Evolutionary conservation across 805 yeast species (phyloP), one percentile per base, ranked within the genome.

Genomic region (Saturnispora sekii): DNA sequence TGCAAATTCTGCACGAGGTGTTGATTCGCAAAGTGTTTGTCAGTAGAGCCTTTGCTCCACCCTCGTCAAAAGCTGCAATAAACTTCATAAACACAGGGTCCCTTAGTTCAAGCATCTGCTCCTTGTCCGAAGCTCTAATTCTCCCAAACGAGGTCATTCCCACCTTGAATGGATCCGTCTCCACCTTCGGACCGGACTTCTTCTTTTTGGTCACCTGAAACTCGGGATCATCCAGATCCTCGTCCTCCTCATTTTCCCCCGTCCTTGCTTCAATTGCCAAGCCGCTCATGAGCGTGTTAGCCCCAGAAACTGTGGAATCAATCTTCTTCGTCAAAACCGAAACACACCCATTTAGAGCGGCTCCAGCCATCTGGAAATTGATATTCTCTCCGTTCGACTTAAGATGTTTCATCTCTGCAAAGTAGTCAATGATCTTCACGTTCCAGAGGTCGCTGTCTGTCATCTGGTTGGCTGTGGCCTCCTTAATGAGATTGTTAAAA

Each of bases 31-130:
- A 67, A 0, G 84, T 75, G 50, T 83, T 83, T 49, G 81, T 58
- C 36, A 83, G 61, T 41, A 84, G 64, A 48, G 84, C 76, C 55
- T 80, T 83, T 7, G 90, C 81, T 3, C 93, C 90, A 34, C 89
- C 89, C 63, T 83, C 90, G 58, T 84, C 93, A 53, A 83, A 83
- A 43, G 82, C 89, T 0, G 87, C 77, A 41, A 83, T 64, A 0
- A 86, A 82, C 55, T 79, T 81, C 52, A 80, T 81, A 60, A 84
- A 84, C 28, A 84, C 65, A 0, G 90, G 90, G 61, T 84, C 90
- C 38, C 40, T 42, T 31, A 49, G 31, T 21, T 37, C 42, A 38
- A 38, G 34, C 14, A 32, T 15, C 5, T 29, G 35, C 14, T 41
- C 47, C 10, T 26, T 35, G 9, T 41, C 46, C 2, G 32, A 72